Evolutionary conservation across 1,284 basidiomycete genomes (phyloP).

Genomic region (Cystobasidiaceae sp.): DNA sequence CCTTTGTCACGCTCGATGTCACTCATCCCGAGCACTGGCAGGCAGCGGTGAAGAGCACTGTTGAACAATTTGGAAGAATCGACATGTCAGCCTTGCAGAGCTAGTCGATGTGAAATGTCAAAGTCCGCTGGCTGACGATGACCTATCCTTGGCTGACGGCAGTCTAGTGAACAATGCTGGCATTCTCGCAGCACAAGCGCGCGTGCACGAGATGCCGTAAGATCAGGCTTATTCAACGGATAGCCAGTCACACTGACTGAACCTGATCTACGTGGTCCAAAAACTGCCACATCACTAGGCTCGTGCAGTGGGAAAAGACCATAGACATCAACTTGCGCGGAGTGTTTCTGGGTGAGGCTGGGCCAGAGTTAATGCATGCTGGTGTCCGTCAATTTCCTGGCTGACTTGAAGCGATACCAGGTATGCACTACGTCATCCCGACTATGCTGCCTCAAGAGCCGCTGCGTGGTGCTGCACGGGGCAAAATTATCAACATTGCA

Average conservation of each 20-base stretch:
- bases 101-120: neutral
- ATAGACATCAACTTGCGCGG: slow-evolving; percentile 27
- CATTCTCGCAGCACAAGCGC: slow-evolving; percentile 23
- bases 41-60: neutral
- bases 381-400: no score
- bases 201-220: slow-evolving; percentile 24
- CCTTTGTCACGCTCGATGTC: slow-evolving; percentile 31
- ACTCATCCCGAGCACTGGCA: slow-evolving; percentile 26
- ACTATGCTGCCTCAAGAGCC: slow-evolving; percentile 28
- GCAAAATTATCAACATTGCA: slow-evolving; percentile 31
- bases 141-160: no score
- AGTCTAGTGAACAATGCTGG: slow-evolving; percentile 33
- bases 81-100: slow-evolving; percentile 19
- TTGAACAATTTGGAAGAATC: slow-evolving; percentile 22
- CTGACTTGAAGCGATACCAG: neutral
- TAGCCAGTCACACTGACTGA: neutral
- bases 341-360: slow-evolving; percentile 21
- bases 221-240: neutral
- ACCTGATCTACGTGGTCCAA: no score
- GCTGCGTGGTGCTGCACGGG: slow-evolving; percentile 8
- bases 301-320: slow-evolving; percentile 16
- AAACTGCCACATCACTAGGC: no score
- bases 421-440: slow-evolving; percentile 23
- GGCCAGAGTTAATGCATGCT: neutral
- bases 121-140: no score